These are phyloP conservation scores for Staphylotrichum longicolle DNA, from an alignment of 495 filamentous ascomycete species.

Conservation along the genomic window DNA sequence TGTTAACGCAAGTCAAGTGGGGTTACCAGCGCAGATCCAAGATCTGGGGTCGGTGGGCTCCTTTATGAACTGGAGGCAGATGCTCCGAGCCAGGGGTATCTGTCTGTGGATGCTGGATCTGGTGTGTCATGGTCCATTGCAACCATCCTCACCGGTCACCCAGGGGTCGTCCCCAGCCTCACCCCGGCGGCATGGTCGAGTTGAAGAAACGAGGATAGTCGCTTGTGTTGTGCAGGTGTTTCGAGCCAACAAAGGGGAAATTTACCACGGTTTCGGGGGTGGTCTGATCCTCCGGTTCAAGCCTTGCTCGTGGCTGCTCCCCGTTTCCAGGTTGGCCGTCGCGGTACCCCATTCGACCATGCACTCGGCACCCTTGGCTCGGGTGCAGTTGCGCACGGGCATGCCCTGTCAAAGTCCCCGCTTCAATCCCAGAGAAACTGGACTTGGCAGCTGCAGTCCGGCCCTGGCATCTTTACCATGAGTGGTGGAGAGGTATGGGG, in stretches of 20 bases:
- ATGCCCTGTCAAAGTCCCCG: constrained; percentile 1
- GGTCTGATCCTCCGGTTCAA: constrained; percentile 7
- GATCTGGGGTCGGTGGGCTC: not conserved
- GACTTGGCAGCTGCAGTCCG: constrained; percentile 3
- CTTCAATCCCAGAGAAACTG: not conserved
- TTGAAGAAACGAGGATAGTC: constrained; percentile 4
- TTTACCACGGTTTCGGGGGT: constrained; percentile 7
- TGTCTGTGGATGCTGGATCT: not conserved
- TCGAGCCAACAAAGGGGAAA: constrained; percentile 7
- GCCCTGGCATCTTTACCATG: not conserved
- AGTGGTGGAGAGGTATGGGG: not conserved
- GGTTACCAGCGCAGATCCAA: not conserved
- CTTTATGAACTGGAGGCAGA: constrained; percentile 11
- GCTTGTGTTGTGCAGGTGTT: not conserved
- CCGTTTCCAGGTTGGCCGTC: not conserved
- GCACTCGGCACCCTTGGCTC: constrained; percentile 3
- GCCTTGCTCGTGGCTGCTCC: not conserved
- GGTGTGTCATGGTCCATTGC: not conserved
- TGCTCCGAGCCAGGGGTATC: not conserved
- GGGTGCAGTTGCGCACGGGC: constrained; percentile 10
- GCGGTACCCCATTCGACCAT: constrained; percentile 4
- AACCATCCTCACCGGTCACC: not conserved
- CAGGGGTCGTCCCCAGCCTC: not conserved
- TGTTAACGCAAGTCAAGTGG: constrained; percentile 3
- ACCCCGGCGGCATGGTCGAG: not conserved